Base-by-base conservation (phyloP, 202 grass and related monocot species). In the Sporobolus alterniflorus region DNA sequence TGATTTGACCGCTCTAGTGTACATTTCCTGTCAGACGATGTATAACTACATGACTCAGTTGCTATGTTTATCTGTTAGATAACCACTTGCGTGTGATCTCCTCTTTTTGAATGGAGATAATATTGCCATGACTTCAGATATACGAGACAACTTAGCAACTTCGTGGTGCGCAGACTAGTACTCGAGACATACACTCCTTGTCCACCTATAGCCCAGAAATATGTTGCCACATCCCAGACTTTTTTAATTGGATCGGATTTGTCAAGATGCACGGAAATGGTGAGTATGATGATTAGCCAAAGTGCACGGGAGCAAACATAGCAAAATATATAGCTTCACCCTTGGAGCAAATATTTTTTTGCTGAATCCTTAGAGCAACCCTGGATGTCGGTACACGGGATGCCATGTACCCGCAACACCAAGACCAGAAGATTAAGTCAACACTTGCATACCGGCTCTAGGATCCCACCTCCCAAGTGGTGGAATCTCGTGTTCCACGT, bases 281-380 rank as follows among this genome's bases (percentile, higher is more conserved):
- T 64, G 59, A 46, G 15, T 76, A 32, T 64, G 75, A 49, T 49
- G 6, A 77, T 77, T 18, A 63, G 41, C 32, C n/a, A n/a, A n/a
- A n/a, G n/a, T n/a, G n/a, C n/a, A n/a, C n/a, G n/a, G n/a, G n/a
- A n/a, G n/a, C n/a, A n/a, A n/a, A n/a, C n/a, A n/a, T n/a, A n/a
- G n/a, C n/a, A n/a, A n/a, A n/a, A n/a, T n/a, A n/a, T n/a, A n/a
- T n/a, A n/a, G n/a, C n/a, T n/a, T n/a, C n/a, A n/a, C n/a, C n/a
- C n/a, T n/a, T n/a, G n/a, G n/a, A n/a, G n/a, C n/a, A n/a, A n/a
- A n/a, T n/a, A n/a, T n/a, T n/a, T n/a, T n/a, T n/a, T n/a, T n/a
- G n/a, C n/a, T n/a, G n/a, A n/a, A n/a, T n/a, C n/a, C n/a, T n/a
- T n/a, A n/a, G n/a, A n/a, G n/a, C n/a, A n/a, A n/a, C n/a, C n/a